Percentiles rank a stretch among this genome's conserved stretches.
phyloP scores from a whole-genome alignment of 1,284 basidiomycete species.

The Phlebopus sp. region DNA sequence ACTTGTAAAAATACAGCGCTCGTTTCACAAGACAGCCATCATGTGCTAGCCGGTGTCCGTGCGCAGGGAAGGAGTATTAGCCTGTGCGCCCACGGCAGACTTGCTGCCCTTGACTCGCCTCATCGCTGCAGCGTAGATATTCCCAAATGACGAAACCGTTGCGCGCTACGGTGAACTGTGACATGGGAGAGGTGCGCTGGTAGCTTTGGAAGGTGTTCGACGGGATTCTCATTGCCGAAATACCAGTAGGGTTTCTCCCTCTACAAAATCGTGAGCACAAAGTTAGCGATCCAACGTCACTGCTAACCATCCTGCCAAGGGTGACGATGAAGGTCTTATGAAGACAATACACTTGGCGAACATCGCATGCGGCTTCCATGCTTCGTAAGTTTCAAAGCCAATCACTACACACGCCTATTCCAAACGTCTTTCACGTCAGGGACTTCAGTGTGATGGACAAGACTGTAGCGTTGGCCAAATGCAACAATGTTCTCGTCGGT shows the following conservation, averaged over 20 bases:
- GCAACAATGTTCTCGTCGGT: conserved; percentile 49
- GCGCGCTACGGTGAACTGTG: conserved; percentile 55
- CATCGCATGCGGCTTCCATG: conserved; percentile 64
- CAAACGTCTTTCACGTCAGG: conserved; percentile 26
- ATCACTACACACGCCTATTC: not conserved
- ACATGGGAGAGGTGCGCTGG: conserved; percentile 55
- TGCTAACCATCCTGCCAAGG: conserved; percentile 32
- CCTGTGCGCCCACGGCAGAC: no score
- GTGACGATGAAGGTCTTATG: conserved; percentile 60
- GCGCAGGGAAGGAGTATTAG: no score
- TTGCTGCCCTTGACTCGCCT: no score
- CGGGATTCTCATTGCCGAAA: not conserved
- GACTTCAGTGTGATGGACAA: conserved; percentile 63
- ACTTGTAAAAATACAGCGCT: no score
- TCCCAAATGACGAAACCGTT: conserved; percentile 28
- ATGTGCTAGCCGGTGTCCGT: no score
- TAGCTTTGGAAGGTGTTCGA: not conserved
- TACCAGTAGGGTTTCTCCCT: conserved; percentile 50
- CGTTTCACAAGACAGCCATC: no score
- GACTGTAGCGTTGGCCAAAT: conserved; percentile 53
- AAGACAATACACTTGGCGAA: conserved; percentile 63
- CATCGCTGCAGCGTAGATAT: no score
- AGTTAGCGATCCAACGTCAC: not conserved
- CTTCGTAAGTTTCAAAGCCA: conserved; percentile 42
- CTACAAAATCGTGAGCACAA: conserved; percentile 43